These are phyloP conservation scores for Fusarium nurragi DNA, from an alignment of 2,329 filamentous ascomycete species.

Conservation along the genomic window DNA sequence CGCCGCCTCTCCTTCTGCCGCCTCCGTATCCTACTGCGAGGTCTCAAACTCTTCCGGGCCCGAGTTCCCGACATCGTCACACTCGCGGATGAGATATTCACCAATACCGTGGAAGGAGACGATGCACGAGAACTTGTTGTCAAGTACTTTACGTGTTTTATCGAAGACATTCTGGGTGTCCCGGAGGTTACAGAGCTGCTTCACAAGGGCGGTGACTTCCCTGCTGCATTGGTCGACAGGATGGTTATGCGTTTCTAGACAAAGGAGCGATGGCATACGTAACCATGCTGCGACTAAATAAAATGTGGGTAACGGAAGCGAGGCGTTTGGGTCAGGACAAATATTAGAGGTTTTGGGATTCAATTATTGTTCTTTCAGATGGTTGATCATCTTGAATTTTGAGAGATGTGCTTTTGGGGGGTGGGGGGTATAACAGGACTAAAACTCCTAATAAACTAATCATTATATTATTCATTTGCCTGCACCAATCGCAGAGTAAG, in stretches of 20 bases:
- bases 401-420: no score
- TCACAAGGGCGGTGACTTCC: conserved; percentile 34
- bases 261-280: no score
- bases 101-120: conserved; percentile 36
- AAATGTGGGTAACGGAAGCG: no score
- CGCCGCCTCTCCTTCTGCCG: conserved; percentile 27
- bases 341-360: no score
- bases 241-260: conserved; percentile 22
- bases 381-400: no score
- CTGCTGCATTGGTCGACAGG: conserved; percentile 24
- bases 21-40: conserved; percentile 31
- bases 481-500: no score
- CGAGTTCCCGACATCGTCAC: conserved; percentile 31
- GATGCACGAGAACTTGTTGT: conserved; percentile 32
- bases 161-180: conserved; percentile 26
- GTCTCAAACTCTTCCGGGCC: conserved; percentile 22
- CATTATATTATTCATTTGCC: no score
- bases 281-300: not conserved
- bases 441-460: no score
- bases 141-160: conserved; percentile 35
- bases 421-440: no score
- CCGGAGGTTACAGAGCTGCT: conserved; percentile 26
- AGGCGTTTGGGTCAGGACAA: no score
- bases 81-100: conserved; percentile 34
- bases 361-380: no score